Conservation (phyloP, 208 protist species). For the Blechomonas ayalai region DNA sequence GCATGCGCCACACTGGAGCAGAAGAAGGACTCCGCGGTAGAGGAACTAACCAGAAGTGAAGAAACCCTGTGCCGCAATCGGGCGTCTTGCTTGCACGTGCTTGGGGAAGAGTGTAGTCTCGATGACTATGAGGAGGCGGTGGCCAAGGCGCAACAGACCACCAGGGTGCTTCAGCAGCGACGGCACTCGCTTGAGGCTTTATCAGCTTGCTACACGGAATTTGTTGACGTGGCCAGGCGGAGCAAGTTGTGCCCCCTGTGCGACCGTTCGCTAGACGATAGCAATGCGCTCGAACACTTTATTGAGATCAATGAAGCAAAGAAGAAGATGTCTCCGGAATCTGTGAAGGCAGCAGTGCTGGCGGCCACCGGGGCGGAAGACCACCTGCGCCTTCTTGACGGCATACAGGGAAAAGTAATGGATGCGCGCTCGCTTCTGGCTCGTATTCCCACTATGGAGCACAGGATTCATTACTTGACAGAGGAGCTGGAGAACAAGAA, state of each 20-base stretch:
- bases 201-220: slow-evolving; percentile 49
- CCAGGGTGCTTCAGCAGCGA: slow-evolving; percentile 17
- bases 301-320: slow-evolving; percentile 22
- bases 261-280: slow-evolving; percentile 35
- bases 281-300: slow-evolving; percentile 21
- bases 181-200: slow-evolving; percentile 37
- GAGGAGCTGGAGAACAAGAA: slow-evolving; percentile 13
- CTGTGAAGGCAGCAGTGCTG: slow-evolving; percentile 13
- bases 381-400: slow-evolving; percentile 23
- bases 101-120: slow-evolving; percentile 10
- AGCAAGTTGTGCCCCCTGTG: slow-evolving; percentile 53
- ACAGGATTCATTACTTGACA: slow-evolving; percentile 1
- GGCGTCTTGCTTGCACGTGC: slow-evolving; percentile 1
- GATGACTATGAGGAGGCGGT: slow-evolving; percentile 35
- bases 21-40: slow-evolving; percentile 10
- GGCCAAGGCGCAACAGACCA: slow-evolving; percentile 13
- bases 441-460: slow-evolving; percentile 22
- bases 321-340: slow-evolving; percentile 29
- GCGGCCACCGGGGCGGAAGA: slow-evolving; percentile 11
- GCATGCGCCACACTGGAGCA: slow-evolving; percentile 23
- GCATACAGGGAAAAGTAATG: slow-evolving; percentile 19
- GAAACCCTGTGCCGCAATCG: slow-evolving; percentile 3
- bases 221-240: slow-evolving; percentile 27
- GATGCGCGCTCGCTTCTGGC: slow-evolving; percentile 19
- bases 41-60: slow-evolving; percentile 12